Evolutionary conservation across 306 rosid genomes (phyloP), one percentile per base, ranked within the genome.

Genomic region (Alnus glutinosa): DNA sequence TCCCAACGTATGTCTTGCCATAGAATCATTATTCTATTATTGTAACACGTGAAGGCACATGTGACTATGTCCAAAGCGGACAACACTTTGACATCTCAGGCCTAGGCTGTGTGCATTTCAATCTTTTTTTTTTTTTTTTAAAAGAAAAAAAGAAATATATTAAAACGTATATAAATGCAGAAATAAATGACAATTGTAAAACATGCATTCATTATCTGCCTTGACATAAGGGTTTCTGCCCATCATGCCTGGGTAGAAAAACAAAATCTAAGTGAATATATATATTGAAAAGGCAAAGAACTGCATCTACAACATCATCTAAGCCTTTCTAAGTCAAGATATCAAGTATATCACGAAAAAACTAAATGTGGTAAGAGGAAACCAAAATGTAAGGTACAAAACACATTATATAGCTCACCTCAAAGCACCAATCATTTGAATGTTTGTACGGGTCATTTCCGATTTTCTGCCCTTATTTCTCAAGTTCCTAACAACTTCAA

Each of bases 341-440:
- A 54, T 54, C 19, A 54, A 54, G 58, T 54, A 15, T 54, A 23
- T 54, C 4, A 23, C 58, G 3, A 54, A 23, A 54, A 16, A 54
- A 16, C 23, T 16, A 32, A 62, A 9, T 30, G 39, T 39, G 19
- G 8, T 49, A 42, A 69, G 34, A 46, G 73, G 15, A 39, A 42
- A 37, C 52, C 19, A 14, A 39, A 69, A 12, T 6, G 5, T 7
- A 6, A 5, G 8, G 23, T 5, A 18, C 30, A 39, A 42, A 68
- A 42, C 32, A 68, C 51, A 42, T 68, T 68, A 39, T 18, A 82
- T 46, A 79, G 50, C 89, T 78, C 80, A 94, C 98, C 98, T 94
- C 82, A 94, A 82, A 87, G 98, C 97, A 89, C 98, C 98, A 80
- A 94, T 94, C 98, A 92, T 92, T 88, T 94, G 97, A 86, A 94